A percentile compares a stretch with the other conserved stretches of the same genome.
These are phyloP conservation scores for Fusarium xyrophilum DNA, from an alignment of 2,329 filamentous ascomycete species.

Conservation along the genomic window DNA sequence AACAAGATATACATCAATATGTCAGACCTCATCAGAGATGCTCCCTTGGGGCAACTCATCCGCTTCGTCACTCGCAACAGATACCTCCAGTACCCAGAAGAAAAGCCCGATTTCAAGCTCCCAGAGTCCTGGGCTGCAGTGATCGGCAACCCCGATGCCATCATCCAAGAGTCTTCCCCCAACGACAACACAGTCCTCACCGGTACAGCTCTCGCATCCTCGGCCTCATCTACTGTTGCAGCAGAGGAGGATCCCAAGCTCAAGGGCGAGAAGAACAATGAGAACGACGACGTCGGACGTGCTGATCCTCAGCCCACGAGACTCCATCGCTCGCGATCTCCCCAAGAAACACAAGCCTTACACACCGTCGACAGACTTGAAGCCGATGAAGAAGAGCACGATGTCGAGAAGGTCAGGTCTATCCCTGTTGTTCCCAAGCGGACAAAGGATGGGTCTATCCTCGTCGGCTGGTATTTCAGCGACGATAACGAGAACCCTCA, in stretches of 20 bases:
- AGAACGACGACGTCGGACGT: conserved; percentile 22
- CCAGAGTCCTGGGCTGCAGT: conserved; percentile 52
- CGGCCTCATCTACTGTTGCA: conserved; percentile 36
- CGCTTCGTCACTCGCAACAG: conserved; percentile 60
- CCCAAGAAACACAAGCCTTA: conserved; percentile 33
- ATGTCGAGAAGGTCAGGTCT: conserved; percentile 54
- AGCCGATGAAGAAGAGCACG: conserved; percentile 47
- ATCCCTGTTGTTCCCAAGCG: conserved; percentile 57
- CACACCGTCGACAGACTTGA: conserved; percentile 29
- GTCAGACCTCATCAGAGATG: conserved; percentile 57
- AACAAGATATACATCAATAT: conserved; percentile 17
- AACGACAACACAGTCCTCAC: conserved; percentile 15
- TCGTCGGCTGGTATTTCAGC: conserved; percentile 63
- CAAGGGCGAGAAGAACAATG: conserved; percentile 4
- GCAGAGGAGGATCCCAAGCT: conserved; percentile 22
- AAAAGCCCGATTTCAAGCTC: conserved; percentile 60
- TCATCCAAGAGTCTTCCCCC: conserved; percentile 23
- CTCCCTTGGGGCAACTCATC: conserved; percentile 65
- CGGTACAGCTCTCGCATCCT: conserved; percentile 28
- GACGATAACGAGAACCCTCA: conserved; percentile 64
- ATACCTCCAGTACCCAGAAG: conserved; percentile 66
- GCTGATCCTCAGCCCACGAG: conserved; percentile 14
- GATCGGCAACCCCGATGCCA: conserved; percentile 42
- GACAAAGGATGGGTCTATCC: conserved; percentile 58
- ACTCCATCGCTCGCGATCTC: conserved; percentile 38